These are phyloP conservation scores for Suillus cothurnatus DNA, from an alignment of 768 basidiomycete species.

Conservation along the genomic window DNA sequence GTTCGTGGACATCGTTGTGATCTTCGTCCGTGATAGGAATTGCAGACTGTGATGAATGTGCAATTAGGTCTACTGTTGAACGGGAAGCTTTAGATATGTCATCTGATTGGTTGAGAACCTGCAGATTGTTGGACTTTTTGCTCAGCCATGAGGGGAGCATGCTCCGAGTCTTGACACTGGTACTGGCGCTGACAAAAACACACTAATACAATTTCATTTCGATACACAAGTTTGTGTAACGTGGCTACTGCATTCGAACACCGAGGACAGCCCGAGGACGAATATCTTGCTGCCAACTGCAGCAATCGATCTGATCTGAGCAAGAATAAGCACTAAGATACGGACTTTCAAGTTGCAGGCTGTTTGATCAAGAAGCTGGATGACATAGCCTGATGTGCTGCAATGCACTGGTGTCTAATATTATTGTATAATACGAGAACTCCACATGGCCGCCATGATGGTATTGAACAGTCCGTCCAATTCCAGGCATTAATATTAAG, in stretches of 20 bases:
- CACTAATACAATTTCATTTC: neutral
- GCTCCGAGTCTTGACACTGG: neutral
- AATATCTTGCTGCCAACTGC: neutral
- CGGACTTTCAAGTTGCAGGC: neutral
- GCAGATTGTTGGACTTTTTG: slow-evolving; percentile 26
- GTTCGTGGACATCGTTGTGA: slow-evolving; percentile 20
- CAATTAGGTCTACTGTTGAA: slow-evolving; percentile 20
- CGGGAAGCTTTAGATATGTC: slow-evolving; percentile 12
- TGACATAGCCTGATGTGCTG: neutral
- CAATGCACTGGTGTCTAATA: neutral
- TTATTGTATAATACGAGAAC: neutral
- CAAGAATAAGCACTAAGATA: neutral
- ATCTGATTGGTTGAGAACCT: slow-evolving; percentile 8
- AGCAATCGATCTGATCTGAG: neutral
- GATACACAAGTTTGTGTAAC: neutral
- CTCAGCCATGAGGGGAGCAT: slow-evolving; percentile 36
- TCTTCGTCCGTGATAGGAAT: slow-evolving; percentile 19
- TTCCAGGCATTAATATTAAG: neutral
- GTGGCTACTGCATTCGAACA: neutral
- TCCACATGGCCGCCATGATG: neutral
- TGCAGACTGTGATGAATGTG: slow-evolving; percentile 21
- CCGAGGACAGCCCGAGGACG: neutral
- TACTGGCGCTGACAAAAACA: neutral
- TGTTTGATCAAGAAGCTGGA: neutral
- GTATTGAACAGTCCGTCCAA: neutral